Conservation (phyloP, 2,329 filamentous ascomycete genomes). For the Fusarium subglutinans region DNA sequence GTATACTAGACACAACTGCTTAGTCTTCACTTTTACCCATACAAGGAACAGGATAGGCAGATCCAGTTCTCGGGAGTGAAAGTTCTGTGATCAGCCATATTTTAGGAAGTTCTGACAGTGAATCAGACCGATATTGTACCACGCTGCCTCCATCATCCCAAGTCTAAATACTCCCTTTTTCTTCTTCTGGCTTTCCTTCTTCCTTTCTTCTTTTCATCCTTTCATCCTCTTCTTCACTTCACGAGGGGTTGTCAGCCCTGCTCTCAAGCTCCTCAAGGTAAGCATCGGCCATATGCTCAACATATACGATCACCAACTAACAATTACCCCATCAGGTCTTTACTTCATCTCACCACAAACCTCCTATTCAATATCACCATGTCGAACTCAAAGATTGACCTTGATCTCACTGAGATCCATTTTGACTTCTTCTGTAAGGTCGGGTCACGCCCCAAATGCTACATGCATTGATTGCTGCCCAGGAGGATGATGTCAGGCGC, state of each 20-base stretch:
- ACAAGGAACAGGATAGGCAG: neutral
- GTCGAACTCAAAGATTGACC: accelerated
- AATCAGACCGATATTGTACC: neutral
- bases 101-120: neutral
- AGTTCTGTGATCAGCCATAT: neutral
- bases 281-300: neutral
- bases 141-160: neutral
- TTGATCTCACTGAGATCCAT: neutral
- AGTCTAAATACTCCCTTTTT: neutral
- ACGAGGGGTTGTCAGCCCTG: accelerated
- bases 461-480: neutral
- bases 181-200: neutral
- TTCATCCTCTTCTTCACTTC: neutral
- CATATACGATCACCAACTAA: neutral
- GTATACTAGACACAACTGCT: neutral
- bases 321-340: neutral
- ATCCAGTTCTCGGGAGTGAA: neutral
- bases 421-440: neutral
- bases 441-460: neutral
- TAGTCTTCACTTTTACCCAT: neutral
- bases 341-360: neutral
- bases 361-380: neutral
- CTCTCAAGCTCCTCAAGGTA: accelerated
- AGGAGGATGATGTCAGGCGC: neutral
- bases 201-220: neutral